Base-by-base conservation (phyloP, 345 rosid genomes). In the Brassica carinata region DNA sequence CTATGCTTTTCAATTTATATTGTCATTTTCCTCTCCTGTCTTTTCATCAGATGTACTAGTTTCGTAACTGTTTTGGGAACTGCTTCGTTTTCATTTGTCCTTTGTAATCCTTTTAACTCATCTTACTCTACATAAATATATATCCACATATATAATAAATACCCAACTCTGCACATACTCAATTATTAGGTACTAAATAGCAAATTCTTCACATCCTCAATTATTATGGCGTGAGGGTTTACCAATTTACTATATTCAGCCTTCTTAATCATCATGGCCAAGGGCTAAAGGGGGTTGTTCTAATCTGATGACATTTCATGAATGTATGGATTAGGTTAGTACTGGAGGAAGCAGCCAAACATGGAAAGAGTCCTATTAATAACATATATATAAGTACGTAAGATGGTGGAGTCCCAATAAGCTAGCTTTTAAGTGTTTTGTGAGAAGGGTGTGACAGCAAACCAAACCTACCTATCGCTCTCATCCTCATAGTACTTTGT, bases 391-490 rank as follows among this genome's bases (percentile, higher is more conserved):
- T 15, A 48, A 8, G 17, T n/a, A 51, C 8, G 59, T 61, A 48
- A 34, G 84, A 66, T 77, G 71, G 75, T 82, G 79, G 67, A 73
- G 72, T 82, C 71, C 68, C 81, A 74, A 82, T 78, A 77, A 78
- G 75, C 45, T 55, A 74, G 76, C 74, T 80, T 80, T 74, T 13
- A 68, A 74, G 81, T 73, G 79, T 77, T 74, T 55, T 43, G 36
- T 55, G 73, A 63, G 80, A 75, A 57, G 33, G 64, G 61, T 81
- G 15, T 82, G 82, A 78, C 76, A 78, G 72, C 76, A 82, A 78
- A 74, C 69, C 71, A 82, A 78, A 78, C 85, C 85, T 78, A 82
- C 75, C 82, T 18, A 64, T 77, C 77, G 10, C 75, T 68, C 26
- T 82, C 85, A 34, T 69, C 73, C 38, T 75, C 74, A 72, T 78